Percentiles rank a stretch among this genome's conserved stretches.
These are phyloP conservation scores for Pseudogymnoascus sp. DNA, from an alignment of 2,329 filamentous ascomycete species.

Conservation along the genomic window DNA sequence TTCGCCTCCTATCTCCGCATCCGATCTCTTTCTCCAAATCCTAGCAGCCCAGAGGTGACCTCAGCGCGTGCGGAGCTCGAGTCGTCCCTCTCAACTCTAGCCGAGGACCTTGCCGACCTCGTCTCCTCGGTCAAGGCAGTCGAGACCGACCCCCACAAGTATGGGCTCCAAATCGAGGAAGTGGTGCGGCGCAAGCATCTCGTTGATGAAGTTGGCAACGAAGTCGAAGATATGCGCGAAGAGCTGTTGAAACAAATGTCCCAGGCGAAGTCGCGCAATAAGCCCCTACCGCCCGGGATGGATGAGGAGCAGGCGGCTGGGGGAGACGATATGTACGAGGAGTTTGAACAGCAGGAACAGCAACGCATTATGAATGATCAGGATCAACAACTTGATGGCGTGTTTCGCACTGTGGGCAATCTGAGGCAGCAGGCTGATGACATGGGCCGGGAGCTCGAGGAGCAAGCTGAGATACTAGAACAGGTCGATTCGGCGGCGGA, in stretches of 20 bases:
- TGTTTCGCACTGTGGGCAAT: conserved; percentile 89
- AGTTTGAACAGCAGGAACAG: conserved; percentile 88
- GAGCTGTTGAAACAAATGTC: conserved; percentile 61
- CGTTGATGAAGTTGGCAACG: conserved; percentile 80
- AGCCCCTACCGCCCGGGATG: conserved; percentile 50
- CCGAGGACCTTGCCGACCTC: conserved; percentile 82
- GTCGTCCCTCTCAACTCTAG: conserved; percentile 56
- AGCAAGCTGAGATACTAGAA: conserved; percentile 83
- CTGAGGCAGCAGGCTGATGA: conserved; percentile 83
- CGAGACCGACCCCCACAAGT: conserved; percentile 79
- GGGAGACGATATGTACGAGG: conserved; percentile 50
- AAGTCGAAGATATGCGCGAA: conserved; percentile 82
- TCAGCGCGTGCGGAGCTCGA: conserved; percentile 66
- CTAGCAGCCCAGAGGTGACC: conserved; percentile 75
- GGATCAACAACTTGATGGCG: conserved; percentile 84
- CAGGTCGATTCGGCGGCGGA: conserved; percentile 79
- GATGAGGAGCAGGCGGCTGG: conserved; percentile 22
- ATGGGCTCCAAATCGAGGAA: conserved; percentile 76
- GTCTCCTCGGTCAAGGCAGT: conserved; percentile 79
- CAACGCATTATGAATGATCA: conserved; percentile 88
- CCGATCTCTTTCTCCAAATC: conserved; percentile 68
- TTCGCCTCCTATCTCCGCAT: conserved; percentile 96
- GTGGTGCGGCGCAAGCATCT: conserved; percentile 71
- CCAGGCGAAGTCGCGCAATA: conserved; percentile 35
- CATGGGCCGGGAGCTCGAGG: conserved; percentile 94